A percentile compares a stretch with the other conserved stretches of the same genome.
Conservation (phyloP, 306 rosid genomes). For the Cucumis hystrix region DNA sequence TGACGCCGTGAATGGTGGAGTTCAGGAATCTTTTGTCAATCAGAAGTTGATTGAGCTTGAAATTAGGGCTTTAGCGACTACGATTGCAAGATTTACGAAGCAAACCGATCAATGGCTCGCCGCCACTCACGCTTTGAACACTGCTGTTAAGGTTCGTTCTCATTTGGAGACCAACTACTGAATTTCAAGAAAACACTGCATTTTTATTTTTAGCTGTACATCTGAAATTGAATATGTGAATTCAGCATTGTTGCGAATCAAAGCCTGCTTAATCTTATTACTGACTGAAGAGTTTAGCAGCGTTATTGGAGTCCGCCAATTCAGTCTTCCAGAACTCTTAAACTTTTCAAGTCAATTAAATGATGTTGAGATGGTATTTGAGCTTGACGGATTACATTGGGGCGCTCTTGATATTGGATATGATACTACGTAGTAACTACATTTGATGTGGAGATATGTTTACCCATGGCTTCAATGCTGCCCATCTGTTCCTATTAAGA, state of each 20-base stretch:
- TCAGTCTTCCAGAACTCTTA: not conserved
- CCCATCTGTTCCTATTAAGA: not conserved
- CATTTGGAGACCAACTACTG: not conserved
- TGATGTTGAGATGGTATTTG: not conserved
- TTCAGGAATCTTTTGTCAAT: constrained; percentile 49
- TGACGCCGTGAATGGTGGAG: constrained; percentile 71
- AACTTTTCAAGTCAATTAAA: not conserved
- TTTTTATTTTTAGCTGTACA: not conserved
- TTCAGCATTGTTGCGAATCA: not conserved
- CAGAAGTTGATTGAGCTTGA: constrained; percentile 79
- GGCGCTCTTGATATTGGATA: not conserved
- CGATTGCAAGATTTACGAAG: constrained; percentile 52
- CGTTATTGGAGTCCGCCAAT: not conserved
- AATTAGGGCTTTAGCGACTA: constrained; percentile 46
- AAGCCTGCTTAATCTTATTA: not conserved
- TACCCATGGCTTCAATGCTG: not conserved
- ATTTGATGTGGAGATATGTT: not conserved
- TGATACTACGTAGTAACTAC: not conserved
- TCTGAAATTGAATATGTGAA: too few species aligned
- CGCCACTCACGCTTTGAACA: constrained; percentile 58
- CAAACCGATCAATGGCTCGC: constrained; percentile 89
- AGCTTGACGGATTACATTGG: not conserved
- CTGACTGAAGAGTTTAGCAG: not conserved
- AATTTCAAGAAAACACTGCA: not conserved
- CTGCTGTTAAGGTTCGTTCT: constrained; percentile 56